These are phyloP conservation scores for Wallacemonas sp. DNA, from an alignment of 208 protist species.

Conservation along the genomic window DNA sequence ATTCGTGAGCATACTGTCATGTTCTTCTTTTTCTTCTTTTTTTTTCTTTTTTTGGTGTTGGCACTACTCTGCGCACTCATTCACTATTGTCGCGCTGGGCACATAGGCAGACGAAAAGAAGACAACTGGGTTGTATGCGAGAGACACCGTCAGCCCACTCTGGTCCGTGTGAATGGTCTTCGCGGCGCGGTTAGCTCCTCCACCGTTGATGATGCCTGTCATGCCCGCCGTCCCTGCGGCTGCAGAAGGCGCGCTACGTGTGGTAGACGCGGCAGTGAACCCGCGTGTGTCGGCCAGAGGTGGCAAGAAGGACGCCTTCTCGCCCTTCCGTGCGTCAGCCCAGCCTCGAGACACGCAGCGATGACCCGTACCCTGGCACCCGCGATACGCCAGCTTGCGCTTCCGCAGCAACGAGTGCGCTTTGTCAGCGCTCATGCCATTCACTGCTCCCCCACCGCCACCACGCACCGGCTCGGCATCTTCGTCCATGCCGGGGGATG, in stretches of 20 bases:
- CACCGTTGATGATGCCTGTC: neutral
- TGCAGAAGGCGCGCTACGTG: too few species aligned
- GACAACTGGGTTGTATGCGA: slow-evolving; percentile 42
- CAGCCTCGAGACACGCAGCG: slow-evolving; percentile 32
- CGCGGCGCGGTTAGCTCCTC: neutral
- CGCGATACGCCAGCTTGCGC: slow-evolving; percentile 39
- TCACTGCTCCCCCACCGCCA: neutral
- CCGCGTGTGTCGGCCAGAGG: neutral
- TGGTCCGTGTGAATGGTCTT: slow-evolving; percentile 25
- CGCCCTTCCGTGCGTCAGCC: neutral
- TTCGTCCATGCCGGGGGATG: neutral
- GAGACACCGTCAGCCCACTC: slow-evolving; percentile 17
- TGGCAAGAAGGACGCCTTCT: too few species aligned
- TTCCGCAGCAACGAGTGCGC: neutral
- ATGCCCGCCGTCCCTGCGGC: slow-evolving; percentile 8
- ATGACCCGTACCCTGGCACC: slow-evolving; percentile 73
- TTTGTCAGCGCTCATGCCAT: neutral
- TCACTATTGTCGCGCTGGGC: slow-evolving; percentile 13
- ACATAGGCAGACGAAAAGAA: slow-evolving; percentile 40
- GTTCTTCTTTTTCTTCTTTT: neutral
- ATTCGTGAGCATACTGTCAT: neutral
- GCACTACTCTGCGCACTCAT: slow-evolving; percentile 6
- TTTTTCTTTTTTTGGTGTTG: slow-evolving; percentile 1
- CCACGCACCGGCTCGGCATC: neutral
- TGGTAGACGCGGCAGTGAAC: slow-evolving; percentile 3